A percentile compares a stretch with the other conserved stretches of the same genome.
phyloP scores from a whole-genome alignment of 129 eudicot genomes.

The Silybum marianum region DNA sequence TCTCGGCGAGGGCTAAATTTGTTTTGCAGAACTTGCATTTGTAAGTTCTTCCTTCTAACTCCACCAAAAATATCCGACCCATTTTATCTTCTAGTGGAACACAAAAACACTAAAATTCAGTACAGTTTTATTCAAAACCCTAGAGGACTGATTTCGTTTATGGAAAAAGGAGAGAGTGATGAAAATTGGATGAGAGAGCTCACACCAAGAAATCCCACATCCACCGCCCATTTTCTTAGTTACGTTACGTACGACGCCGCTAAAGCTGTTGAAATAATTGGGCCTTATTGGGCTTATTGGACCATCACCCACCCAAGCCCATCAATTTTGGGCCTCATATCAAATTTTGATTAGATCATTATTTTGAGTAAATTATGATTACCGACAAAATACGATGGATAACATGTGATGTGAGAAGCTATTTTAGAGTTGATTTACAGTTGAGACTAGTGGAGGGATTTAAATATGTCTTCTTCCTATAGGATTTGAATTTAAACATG shows the following conservation, averaged over 20 bases:
- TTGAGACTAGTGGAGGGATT: no score
- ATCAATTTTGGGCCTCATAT: not conserved
- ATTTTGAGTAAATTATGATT: no score
- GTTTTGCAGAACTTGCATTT: constrained; percentile 82
- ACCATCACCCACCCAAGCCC: not conserved
- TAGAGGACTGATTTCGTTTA: not conserved
- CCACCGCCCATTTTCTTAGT: constrained; percentile 24
- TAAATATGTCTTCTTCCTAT: no score
- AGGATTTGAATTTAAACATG: no score
- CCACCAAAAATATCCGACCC: constrained; percentile 82
- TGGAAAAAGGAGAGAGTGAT: constrained; percentile 2
- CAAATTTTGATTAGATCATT: no score
- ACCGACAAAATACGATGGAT: no score
- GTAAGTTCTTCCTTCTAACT: constrained; percentile 79
- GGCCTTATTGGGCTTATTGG: not conserved
- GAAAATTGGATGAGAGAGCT: constrained; percentile 2
- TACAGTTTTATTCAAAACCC: constrained; percentile 25
- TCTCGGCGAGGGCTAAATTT: constrained; percentile 67
- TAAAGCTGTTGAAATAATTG: not conserved
- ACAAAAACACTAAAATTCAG: constrained; percentile 3
- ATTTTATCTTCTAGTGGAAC: constrained; percentile 35
- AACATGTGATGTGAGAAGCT: no score
- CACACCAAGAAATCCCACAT: not conserved
- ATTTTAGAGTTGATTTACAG: no score
- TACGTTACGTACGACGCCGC: constrained; percentile 10